Conservation (phyloP, 1,284 basidiomycete genomes). For the Cutaneotrichosporon cyanovorans region DNA sequence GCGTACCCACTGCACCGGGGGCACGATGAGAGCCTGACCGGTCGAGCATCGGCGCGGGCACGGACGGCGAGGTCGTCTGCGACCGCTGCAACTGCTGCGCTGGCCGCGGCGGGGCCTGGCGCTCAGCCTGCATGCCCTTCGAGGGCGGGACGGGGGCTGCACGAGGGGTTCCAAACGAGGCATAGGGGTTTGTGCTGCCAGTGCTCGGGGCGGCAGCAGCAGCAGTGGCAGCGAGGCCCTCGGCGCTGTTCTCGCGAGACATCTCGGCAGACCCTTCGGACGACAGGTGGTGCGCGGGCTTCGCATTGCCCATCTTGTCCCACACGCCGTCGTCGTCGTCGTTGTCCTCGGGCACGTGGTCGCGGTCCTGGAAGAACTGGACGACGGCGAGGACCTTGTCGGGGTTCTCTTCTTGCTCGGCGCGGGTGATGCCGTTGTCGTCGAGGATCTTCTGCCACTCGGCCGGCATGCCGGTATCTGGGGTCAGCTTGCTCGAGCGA, state of each 20-base stretch:
- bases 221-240: constrained; percentile 9
- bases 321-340: constrained; percentile 55
- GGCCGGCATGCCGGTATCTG: constrained; percentile 84
- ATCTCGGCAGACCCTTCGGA: constrained; percentile 24
- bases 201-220: too few species aligned
- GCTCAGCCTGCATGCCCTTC: constrained; percentile 13
- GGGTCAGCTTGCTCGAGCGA: constrained; percentile 4
- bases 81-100: constrained; percentile 5
- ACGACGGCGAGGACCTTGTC: constrained; percentile 98
- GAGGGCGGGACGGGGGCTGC: constrained; percentile 14
- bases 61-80: constrained; percentile 6
- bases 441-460: constrained; percentile 98
- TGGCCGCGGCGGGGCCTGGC: constrained; percentile 8
- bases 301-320: constrained; percentile 59
- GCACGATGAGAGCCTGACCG: constrained; percentile 16
- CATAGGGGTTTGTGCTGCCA: constrained; percentile 5
- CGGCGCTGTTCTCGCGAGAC: constrained; percentile 40
- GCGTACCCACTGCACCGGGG: constrained; percentile 7
- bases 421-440: constrained; percentile 88
- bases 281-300: constrained; percentile 21
- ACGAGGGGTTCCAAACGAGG: constrained; percentile 9
- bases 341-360: constrained; percentile 41
- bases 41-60: constrained; percentile 4
- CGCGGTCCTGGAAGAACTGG: constrained; percentile 62
- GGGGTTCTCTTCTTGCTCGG: constrained; percentile 95